Evolutionary conservation across 2,329 filamentous ascomycete genomes (phyloP).

Genomic region (Colletotrichum phormii): DNA sequence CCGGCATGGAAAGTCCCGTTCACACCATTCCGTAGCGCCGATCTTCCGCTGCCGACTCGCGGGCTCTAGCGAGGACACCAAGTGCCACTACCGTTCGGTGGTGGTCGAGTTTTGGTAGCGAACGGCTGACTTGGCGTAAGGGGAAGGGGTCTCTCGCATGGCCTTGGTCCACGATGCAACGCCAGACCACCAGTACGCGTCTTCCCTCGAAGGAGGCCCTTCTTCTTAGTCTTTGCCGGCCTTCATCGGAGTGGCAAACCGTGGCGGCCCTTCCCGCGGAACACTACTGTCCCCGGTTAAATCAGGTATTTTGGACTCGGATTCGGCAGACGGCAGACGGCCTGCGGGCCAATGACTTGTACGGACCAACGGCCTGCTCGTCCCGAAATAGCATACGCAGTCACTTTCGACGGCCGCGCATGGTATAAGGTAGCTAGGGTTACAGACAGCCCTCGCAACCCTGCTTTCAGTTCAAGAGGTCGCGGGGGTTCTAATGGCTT

Average conservation of each 20-base stretch:
- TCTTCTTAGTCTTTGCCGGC: conserved; percentile 2
- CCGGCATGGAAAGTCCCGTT: conserved; percentile 23
- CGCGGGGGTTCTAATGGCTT: neutral
- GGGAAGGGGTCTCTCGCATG: neutral
- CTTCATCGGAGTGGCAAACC: conserved; percentile 14
- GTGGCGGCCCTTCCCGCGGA: conserved; percentile 26
- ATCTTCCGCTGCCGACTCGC: conserved; percentile 6
- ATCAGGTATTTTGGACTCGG: neutral
- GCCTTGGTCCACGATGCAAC: neutral
- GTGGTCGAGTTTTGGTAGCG: conserved; percentile 8
- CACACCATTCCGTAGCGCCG: conserved; percentile 20
- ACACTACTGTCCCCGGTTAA: neutral
- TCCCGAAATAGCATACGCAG: neutral
- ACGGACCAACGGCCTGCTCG: neutral
- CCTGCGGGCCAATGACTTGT: neutral
- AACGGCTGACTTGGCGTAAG: conserved; percentile 23
- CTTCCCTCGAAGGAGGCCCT: neutral
- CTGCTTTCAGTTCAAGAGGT: neutral
- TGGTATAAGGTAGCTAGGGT: neutral
- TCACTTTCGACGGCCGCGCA: neutral
- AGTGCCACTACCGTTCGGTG: neutral
- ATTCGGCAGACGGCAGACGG: neutral
- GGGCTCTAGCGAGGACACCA: neutral
- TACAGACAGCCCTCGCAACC: neutral
- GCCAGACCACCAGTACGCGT: neutral